Conservation (phyloP, 305 asterid genomes). For the Fraxinus sp. region DNA sequence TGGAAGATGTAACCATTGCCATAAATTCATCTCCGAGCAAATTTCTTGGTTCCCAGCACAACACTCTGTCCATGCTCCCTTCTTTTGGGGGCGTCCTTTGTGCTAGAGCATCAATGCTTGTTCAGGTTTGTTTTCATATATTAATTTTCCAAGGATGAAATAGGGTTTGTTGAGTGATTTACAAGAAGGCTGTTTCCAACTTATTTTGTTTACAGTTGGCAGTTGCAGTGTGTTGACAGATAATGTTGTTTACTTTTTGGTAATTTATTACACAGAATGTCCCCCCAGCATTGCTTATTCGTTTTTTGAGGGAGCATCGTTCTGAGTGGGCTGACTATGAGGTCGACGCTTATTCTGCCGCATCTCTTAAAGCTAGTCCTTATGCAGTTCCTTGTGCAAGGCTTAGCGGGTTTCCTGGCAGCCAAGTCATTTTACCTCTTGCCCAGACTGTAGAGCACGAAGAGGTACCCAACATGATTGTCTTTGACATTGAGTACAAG, state of each 20-base stretch:
- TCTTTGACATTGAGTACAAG: neutral
- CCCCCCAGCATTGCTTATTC: conserved; percentile 88
- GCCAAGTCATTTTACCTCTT: conserved; percentile 87
- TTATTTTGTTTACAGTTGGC: neutral
- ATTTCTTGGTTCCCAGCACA: conserved; percentile 63
- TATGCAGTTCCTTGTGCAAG: conserved; percentile 78
- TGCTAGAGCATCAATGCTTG: conserved; percentile 97
- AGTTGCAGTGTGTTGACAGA: neutral
- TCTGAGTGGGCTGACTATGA: conserved; percentile 97
- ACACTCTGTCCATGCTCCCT: conserved; percentile 66
- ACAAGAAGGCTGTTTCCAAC: neutral
- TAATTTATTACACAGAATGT: conserved; percentile 56
- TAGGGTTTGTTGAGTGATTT: neutral
- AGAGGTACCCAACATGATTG: conserved; percentile 49
- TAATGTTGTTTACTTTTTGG: neutral
- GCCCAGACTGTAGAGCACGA: conserved; percentile 89
- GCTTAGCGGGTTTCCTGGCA: conserved; percentile 74
- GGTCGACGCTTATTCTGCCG: conserved; percentile 83
- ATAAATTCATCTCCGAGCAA: conserved; percentile 78
- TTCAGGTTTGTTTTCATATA: conserved; percentile 53
- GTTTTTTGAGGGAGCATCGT: conserved; percentile 90
- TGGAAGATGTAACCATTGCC: conserved; percentile 84
- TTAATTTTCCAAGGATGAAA: neutral
- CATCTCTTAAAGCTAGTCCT: conserved; percentile 78
- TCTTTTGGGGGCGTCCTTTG: conserved; percentile 85